Conservation (phyloP, 164 flowering plant genomes). For the Annona squamosa region DNA sequence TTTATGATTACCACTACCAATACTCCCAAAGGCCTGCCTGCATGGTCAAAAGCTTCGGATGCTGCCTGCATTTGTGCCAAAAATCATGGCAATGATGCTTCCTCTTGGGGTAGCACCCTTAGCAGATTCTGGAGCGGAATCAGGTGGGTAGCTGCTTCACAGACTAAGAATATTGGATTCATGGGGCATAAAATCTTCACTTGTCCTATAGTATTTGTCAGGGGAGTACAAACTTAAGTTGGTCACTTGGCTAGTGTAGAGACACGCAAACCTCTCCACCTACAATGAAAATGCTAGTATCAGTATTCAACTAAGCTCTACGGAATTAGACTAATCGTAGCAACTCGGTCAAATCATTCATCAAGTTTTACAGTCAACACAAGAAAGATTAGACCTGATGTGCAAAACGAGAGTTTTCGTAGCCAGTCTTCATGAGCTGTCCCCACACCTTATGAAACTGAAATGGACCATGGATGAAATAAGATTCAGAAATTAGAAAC, state of each 20-base stretch:
- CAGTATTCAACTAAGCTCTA: too few species aligned
- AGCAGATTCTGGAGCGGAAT: neutral
- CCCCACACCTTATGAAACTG: conserved; percentile 98
- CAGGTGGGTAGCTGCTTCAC: neutral
- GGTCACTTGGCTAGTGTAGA: conserved; percentile 85
- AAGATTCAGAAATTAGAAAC: neutral
- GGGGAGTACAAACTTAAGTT: conserved; percentile 84
- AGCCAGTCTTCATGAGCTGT: conserved; percentile 98
- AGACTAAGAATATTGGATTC: conserved; percentile 56
- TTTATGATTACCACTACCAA: too few species aligned
- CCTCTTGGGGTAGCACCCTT: neutral
- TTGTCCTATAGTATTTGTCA: conserved; percentile 85
- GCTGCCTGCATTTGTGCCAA: too few species aligned
- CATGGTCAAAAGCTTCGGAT: too few species aligned
- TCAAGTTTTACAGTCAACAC: neutral
- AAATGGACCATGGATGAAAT: conserved; percentile 3
- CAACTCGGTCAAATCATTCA: neutral
- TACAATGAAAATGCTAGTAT: conserved; percentile 15
- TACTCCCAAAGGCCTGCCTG: too few species aligned
- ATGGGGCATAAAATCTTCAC: conserved; percentile 96
- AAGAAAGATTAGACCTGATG: conserved; percentile 59
- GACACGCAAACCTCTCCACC: conserved; percentile 98
- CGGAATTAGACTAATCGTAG: too few species aligned
- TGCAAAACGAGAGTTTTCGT: conserved; percentile 95
- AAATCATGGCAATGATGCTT: too few species aligned